These are phyloP conservation scores for Datisca glomerata DNA, from an alignment of 306 rosid species.

Conservation along the genomic window DNA sequence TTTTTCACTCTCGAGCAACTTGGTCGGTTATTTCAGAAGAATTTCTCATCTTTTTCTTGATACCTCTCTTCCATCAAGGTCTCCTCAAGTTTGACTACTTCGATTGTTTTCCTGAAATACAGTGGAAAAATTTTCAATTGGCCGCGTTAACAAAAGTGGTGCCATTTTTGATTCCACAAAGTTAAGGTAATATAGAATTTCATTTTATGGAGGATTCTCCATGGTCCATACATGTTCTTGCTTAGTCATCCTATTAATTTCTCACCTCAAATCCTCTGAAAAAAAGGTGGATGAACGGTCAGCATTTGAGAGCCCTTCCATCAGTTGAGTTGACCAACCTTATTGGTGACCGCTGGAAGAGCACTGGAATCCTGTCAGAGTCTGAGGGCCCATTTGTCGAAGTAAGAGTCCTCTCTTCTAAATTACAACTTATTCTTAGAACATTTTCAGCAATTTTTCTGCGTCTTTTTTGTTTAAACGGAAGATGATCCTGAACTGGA, in stretches of 20 bases:
- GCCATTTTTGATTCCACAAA: conserved; percentile 78
- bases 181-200: conserved; percentile 37
- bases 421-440: neutral
- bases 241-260: neutral
- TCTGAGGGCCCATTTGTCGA: conserved; percentile 57
- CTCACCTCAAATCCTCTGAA: neutral
- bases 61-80: neutral
- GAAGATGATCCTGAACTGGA: conserved; percentile 6
- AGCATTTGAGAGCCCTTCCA: conserved; percentile 65
- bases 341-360: conserved; percentile 70
- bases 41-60: neutral
- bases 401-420: conserved; percentile 30
- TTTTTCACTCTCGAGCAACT: conserved; percentile 72
- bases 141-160: conserved; percentile 84
- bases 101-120: conserved; percentile 11
- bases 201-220: neutral
- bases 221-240: neutral
- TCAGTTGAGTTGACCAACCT: conserved; percentile 52
- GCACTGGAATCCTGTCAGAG: conserved; percentile 43
- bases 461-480: no score
- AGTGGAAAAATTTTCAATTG: conserved; percentile 86
- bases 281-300: conserved; percentile 99
- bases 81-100: neutral
- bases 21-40: conserved; percentile 34
- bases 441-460: no score